A percentile compares a stretch with the other conserved stretches of the same genome.
phyloP scores from a whole-genome alignment of 1,284 basidiomycete species.

The Porogramme epimiltina region DNA sequence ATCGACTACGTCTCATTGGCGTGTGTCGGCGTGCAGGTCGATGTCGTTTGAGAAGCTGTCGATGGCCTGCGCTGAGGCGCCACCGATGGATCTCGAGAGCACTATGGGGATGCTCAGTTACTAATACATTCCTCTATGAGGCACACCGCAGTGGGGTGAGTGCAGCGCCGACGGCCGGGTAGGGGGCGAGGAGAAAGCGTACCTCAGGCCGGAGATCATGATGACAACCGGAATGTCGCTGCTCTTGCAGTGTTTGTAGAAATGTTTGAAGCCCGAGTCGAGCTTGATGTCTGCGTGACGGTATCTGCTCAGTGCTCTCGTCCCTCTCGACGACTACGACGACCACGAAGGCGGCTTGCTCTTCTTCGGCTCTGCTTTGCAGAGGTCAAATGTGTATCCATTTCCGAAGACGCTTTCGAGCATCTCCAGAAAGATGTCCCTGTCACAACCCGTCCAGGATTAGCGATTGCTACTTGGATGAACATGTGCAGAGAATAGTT shows the following conservation, averaged over 20 bases:
- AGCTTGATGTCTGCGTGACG: slow-evolving; percentile 70
- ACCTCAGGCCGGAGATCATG: slow-evolving; percentile 94
- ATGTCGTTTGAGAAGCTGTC: slow-evolving; percentile 92
- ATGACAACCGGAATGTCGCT: slow-evolving; percentile 86
- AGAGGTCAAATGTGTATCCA: slow-evolving; percentile 77
- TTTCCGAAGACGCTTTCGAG: slow-evolving; percentile 69
- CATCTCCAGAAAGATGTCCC: slow-evolving; percentile 83
- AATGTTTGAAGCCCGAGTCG: slow-evolving; percentile 86
- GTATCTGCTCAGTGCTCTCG: no score
- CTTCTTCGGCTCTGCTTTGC: slow-evolving; percentile 66
- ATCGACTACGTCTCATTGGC: slow-evolving; percentile 82
- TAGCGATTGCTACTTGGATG: no score
- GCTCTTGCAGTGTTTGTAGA: slow-evolving; percentile 79
- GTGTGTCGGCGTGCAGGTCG: slow-evolving; percentile 54
- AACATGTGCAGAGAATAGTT: no score
- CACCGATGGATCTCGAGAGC: slow-evolving; percentile 76
- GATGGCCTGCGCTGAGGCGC: slow-evolving; percentile 75
- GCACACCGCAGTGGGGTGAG: no score
- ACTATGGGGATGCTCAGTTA: slow-evolving; percentile 89
- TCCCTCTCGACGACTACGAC: background rate
- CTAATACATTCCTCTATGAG: no score
- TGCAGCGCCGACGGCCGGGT: no score
- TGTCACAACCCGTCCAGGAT: slow-evolving; percentile 35
- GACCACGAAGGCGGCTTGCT: slow-evolving; percentile 26
- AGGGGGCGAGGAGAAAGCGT: no score